Base-by-base conservation (phyloP, 139 green algal genomes). In the Marvania coccoides region DNA sequence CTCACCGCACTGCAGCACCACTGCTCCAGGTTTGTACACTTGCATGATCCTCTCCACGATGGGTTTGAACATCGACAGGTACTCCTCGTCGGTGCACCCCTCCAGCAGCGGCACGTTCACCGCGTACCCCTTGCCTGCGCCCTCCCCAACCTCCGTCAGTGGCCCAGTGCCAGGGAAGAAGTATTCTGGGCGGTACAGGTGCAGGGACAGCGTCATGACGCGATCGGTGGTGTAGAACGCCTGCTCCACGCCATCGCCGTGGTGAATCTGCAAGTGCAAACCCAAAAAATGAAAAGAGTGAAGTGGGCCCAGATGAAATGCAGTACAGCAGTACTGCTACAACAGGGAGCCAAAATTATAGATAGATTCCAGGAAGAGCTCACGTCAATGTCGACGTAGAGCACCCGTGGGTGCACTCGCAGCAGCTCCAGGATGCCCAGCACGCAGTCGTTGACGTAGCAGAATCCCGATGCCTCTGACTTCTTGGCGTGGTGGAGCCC, bases 401-500 rank as follows among this genome's bases (percentile, higher is more conserved):
- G 77, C 19, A 88, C 81, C 14, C 94, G 80, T 1, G 84, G 69
- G 71, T 98, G 87, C 58, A 90, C 79, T 73, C 97, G 97, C 15
- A 99, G 87, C 61, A 99, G 83, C 78, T 98, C 94, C 56, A 99
- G 73, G 31, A 97, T 97, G 55, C 80, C 94, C 35, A 99, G 78
- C 61, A 99, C 94, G 33, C 97, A 80, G 75, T 99, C 94, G 71
- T 99, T 99, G 1, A 97, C 74, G 59, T 97, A 99, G 71, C 94
- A 99, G 58, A 99, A 99, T 13, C 94, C 69, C 15, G 47, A 68
- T 28, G 85, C 90, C 73, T 97, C 83, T 2, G 58, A 72, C 79
- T 97, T 98, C 73, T 98, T 98, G 37, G 90, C 94, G 48, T 99
- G 94, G 74, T 99, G 94, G 67, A 99, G 79, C 4, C 94, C 94